phyloP scores from a whole-genome alignment of 768 basidiomycete genomes.

The Lactarius deliciosus region DNA sequence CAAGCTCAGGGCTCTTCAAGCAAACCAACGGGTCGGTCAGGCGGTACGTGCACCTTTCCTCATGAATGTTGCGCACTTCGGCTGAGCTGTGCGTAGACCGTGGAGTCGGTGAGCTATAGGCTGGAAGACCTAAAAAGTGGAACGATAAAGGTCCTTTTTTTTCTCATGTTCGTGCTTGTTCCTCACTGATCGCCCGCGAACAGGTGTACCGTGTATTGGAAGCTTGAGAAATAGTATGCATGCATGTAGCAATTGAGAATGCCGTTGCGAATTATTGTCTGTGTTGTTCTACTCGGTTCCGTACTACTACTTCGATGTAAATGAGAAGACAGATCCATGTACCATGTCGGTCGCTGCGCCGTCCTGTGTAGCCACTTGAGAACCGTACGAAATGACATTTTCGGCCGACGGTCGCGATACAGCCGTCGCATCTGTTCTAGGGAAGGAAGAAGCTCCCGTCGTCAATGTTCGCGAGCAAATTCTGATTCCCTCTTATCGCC shows the following conservation, averaged over 20 bases:
- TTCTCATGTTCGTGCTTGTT: neutral
- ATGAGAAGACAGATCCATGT: neutral
- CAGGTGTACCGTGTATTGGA: constrained; percentile 37
- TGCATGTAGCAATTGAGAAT: neutral
- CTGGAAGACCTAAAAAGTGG: constrained; percentile 90
- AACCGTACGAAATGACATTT: neutral
- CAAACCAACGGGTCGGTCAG: constrained; percentile 81
- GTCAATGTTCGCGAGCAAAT: neutral
- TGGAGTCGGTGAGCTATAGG: constrained; percentile 82
- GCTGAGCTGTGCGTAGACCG: constrained; percentile 41
- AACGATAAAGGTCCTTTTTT: constrained; percentile 58
- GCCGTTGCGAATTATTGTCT: neutral
- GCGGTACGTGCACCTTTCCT: constrained; percentile 52
- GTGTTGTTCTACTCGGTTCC: constrained; percentile 7
- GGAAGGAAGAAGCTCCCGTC: constrained; percentile 2
- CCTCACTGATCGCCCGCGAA: neutral
- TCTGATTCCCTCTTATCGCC: neutral
- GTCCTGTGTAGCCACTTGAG: neutral
- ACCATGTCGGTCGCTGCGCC: neutral
- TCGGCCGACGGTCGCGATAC: neutral
- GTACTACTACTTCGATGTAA: constrained; percentile 7
- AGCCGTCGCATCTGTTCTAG: neutral
- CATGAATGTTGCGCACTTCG: constrained; percentile 5
- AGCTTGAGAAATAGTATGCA: constrained; percentile 25
- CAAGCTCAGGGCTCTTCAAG: constrained; percentile 83